Percentiles rank a stretch among this genome's conserved stretches.
These are phyloP conservation scores for Sphaerulina populicola DNA, from an alignment of 2,329 filamentous ascomycete species.

Conservation along the genomic window DNA sequence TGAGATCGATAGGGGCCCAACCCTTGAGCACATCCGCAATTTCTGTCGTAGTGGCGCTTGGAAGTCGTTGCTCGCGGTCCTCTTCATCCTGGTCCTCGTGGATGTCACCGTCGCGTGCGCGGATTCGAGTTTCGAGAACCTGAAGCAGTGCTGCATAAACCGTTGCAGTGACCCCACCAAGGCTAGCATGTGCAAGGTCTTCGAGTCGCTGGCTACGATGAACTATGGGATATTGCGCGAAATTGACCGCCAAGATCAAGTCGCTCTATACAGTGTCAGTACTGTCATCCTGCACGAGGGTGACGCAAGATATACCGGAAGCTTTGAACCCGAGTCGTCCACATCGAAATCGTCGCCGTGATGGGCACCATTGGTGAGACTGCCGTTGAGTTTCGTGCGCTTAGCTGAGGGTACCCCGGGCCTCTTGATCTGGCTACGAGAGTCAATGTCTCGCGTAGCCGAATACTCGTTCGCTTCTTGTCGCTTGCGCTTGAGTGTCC, in stretches of 20 bases:
- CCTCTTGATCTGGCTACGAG: constrained; percentile 23
- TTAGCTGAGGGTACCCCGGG: constrained; percentile 24
- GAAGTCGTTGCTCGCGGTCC: constrained; percentile 29
- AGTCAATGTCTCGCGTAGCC: constrained; percentile 24
- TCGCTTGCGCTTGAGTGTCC: constrained; percentile 48
- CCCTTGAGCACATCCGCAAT: constrained; percentile 36
- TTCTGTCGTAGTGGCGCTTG: constrained; percentile 36
- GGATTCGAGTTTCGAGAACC: constrained; percentile 59
- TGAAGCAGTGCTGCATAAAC: constrained; percentile 69
- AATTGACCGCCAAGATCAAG: constrained; percentile 70
- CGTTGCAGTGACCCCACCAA: constrained; percentile 65
- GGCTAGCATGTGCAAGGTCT: constrained; percentile 59
- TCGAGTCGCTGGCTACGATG: constrained; percentile 72
- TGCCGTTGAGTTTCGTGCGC: constrained; percentile 30
- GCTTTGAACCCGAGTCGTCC: constrained; percentile 25
- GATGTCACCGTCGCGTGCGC: constrained; percentile 57
- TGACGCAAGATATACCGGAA: constrained; percentile 32
- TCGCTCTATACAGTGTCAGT: constrained; percentile 48
- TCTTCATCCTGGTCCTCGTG: constrained; percentile 35
- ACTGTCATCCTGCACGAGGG: constrained; percentile 17
- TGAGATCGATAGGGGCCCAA: constrained; percentile 34
- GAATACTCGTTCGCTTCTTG: constrained; percentile 36
- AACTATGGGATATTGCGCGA: constrained; percentile 73
- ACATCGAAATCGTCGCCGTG: constrained; percentile 17
- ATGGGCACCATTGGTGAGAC: constrained; percentile 26